phyloP scores from a whole-genome alignment of 1,284 basidiomycete genomes.

The Coriolopsis trogii region DNA sequence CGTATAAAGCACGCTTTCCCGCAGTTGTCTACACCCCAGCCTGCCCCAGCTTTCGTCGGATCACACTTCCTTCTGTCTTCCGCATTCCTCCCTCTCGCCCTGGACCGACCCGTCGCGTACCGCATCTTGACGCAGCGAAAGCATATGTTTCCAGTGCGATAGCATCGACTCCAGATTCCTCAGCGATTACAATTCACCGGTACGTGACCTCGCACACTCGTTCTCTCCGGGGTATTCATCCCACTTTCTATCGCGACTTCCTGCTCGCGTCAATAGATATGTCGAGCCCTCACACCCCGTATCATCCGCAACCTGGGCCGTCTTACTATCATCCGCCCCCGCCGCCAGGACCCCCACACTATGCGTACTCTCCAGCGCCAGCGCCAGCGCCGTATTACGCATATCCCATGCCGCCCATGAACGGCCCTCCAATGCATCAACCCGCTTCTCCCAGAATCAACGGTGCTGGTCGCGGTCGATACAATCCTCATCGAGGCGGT shows the following conservation, averaged over 20 bases:
- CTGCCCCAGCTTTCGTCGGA: neutral
- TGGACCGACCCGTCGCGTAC: conserved; percentile 2
- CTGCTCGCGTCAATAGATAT: conserved; percentile 21
- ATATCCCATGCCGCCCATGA: conserved; percentile 35
- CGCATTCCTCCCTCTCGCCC: conserved; percentile 4
- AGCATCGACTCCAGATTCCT: conserved; percentile 11
- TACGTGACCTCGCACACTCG: conserved; percentile 10
- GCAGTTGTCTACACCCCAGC: too few species aligned
- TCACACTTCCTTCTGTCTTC: conserved; percentile 1
- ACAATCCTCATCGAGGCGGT: conserved; percentile 29
- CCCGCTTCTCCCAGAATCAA: conserved; percentile 34
- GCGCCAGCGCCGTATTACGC: conserved; percentile 34
- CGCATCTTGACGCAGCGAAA: neutral
- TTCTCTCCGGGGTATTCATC: conserved; percentile 1
- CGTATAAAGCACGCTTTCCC: neutral
- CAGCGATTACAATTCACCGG: conserved; percentile 7
- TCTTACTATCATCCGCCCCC: conserved; percentile 33
- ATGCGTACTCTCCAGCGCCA: conserved; percentile 27
- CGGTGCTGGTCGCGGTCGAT: conserved; percentile 30
- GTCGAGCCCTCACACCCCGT: conserved; percentile 38
- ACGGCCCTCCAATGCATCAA: conserved; percentile 29
- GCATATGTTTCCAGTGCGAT: conserved; percentile 18
- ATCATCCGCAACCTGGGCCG: conserved; percentile 35
- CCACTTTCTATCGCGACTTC: neutral
- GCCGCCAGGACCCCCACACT: conserved; percentile 30